Percentiles rank a stretch among this genome's conserved stretches.
Conservation (phyloP, 1,139 yeast genomes). For the Lodderomyces parapsilosis region DNA sequence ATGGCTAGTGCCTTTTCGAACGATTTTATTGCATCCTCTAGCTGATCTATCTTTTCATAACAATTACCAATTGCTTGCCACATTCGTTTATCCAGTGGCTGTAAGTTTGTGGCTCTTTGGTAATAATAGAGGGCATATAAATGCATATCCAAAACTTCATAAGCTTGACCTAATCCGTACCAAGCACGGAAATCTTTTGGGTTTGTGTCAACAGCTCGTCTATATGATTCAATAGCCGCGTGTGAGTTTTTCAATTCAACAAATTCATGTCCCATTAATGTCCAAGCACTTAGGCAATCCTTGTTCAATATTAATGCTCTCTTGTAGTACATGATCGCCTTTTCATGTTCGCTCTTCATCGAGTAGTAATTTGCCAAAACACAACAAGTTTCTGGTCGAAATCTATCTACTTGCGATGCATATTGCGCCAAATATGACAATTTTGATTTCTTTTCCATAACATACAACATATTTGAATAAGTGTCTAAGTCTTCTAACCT, state of each 20-base stretch:
- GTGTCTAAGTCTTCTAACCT: constrained; percentile 88
- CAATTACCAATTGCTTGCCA: constrained; percentile 96
- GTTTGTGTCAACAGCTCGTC: constrained; percentile 90
- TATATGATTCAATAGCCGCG: constrained; percentile 94
- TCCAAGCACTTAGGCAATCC: constrained; percentile 91
- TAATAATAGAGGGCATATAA: constrained; percentile 88
- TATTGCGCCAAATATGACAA: constrained; percentile 84
- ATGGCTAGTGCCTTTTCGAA: constrained; percentile 57
- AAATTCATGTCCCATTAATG: constrained; percentile 98
- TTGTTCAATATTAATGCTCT: constrained; percentile 83
- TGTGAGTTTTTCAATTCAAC: constrained; percentile 94
- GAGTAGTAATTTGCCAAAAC: constrained; percentile 93
- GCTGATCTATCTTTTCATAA: constrained; percentile 74
- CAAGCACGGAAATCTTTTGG: constrained; percentile 93
- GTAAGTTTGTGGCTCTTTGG: constrained; percentile 85
- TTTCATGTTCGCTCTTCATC: constrained; percentile 88
- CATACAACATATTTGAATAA: constrained; percentile 90
- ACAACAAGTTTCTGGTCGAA: constrained; percentile 93
- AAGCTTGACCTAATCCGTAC: constrained; percentile 98
- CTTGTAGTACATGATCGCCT: constrained; percentile 89
- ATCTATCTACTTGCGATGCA: constrained; percentile 79
- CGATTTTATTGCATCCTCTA: constrained; percentile 61
- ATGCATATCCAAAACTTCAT: constrained; percentile 95
- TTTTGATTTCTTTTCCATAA: constrained; percentile 85
- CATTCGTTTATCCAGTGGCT: constrained; percentile 89